phyloP scores from a whole-genome alignment of 768 basidiomycete species.

The Suillus occidentalis region DNA sequence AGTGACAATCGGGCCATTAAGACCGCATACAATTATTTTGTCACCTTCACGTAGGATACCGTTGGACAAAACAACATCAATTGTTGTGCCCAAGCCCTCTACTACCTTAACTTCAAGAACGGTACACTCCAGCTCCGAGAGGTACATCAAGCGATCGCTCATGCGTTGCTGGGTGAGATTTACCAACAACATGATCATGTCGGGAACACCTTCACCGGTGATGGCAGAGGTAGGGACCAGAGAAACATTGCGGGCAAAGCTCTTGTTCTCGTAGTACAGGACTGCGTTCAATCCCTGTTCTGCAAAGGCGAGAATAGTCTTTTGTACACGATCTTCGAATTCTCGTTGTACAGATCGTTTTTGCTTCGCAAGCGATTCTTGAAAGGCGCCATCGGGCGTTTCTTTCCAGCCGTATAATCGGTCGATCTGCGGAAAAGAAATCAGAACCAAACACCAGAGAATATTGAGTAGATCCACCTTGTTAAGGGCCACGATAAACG shows the following conservation, averaged over 20 bases:
- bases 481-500: constrained; percentile 98
- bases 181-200: constrained; percentile 98
- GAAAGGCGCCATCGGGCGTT: constrained; percentile 91
- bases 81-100: constrained; percentile 96
- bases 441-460: constrained; percentile 6
- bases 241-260: constrained; percentile 89
- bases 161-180: constrained; percentile 97
- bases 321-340: constrained; percentile 84
- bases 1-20: constrained; percentile 96
- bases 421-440: constrained; percentile 68
- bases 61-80: constrained; percentile 95
- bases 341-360: constrained; percentile 77
- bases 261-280: constrained; percentile 98
- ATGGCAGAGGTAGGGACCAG: constrained; percentile 97
- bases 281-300: constrained; percentile 95
- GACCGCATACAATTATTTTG: constrained; percentile 91
- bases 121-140: constrained; percentile 95
- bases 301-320: constrained; percentile 92
- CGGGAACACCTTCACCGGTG: constrained; percentile 97
- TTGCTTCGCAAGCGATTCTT: constrained; percentile 86
- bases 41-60: constrained; percentile 91
- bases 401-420: constrained; percentile 95
- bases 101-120: constrained; percentile 98
- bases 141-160: constrained; percentile 97
- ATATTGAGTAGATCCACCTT: constrained; percentile 52